Evolutionary conservation across 139 green algal genomes (phyloP), one percentile per base, ranked within the genome.

Genomic region (Chlorella vulgaris): DNA sequence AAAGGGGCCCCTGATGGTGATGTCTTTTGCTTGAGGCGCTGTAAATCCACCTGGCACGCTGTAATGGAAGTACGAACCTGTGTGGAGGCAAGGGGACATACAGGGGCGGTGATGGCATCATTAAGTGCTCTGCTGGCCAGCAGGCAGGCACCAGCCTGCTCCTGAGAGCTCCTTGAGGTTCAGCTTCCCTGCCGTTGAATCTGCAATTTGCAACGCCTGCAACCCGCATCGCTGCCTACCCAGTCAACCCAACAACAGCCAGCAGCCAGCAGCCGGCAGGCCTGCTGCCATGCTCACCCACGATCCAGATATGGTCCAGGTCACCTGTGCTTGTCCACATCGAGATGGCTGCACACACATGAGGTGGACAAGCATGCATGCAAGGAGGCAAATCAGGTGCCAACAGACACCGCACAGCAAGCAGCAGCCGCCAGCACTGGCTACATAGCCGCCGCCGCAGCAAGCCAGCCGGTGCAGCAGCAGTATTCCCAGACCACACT

Each of bases 301-400:
- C 93, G 22, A 98, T 96, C 76, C 82, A 94, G 0, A 93, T 70
- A 83, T 96, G 93, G 80, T 88, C 80, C 38, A 86, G 36, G 67
- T 88, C 84, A 2, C 74, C 84, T 4, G 84, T 88, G 22, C 42
- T 51, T 7, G 80, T 88, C 84, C 84, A 88, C 29, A 88, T 63
- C 2, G 73, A 31, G 38, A 88, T 82, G 40, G 84, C 84, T 83
- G 77, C 77, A 67, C 1, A n/a, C 28, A 39, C 19, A 40, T 29
- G 5, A 65, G 55, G 55, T 65, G 55, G 24, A n/a, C 39, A 69
- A n/a, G n/a, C n/a, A 0, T 6, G 74, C 3, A 15, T 13, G 47
- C 47, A 58, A 58, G 15, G 47, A 58, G 47, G 47, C 47, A 58
- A 58, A 58, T 58, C 47, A 58, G 47, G 15, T 58, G n/a, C n/a